Evolutionary conservation across 495 filamentous ascomycete genomes (phyloP).

Genomic region (Hypoxylon cercidicola): DNA sequence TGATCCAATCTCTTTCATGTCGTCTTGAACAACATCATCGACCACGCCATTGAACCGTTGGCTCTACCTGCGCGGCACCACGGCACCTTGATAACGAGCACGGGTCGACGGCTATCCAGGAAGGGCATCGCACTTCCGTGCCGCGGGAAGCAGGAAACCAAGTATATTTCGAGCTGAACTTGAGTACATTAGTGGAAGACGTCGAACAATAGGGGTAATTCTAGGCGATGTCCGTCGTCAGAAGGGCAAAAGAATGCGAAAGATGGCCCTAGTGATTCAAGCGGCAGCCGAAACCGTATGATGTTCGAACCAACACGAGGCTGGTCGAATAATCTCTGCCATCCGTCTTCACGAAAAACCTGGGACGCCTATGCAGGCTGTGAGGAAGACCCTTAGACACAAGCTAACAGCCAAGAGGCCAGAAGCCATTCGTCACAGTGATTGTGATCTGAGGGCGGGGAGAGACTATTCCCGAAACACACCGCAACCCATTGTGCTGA

Average conservation of each 20-base stretch:
- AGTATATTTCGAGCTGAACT: too few relatives aligned
- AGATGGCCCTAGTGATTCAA: background rate
- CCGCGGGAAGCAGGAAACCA: too few relatives aligned
- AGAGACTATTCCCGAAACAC: constrained; percentile 20
- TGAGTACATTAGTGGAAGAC: background rate
- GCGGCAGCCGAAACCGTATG: background rate
- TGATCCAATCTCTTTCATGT: too few relatives aligned
- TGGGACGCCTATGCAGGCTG: background rate
- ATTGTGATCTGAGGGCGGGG: constrained; percentile 3
- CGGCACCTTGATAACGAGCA: too few relatives aligned
- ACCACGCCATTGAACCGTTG: too few relatives aligned
- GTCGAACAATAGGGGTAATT: background rate
- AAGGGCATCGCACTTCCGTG: too few relatives aligned
- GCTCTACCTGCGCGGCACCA: too few relatives aligned
- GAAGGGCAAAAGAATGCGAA: background rate
- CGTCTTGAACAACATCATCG: too few relatives aligned
- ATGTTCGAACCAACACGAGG: background rate
- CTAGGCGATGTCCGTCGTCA: background rate
- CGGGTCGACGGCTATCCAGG: too few relatives aligned
- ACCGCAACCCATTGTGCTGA: constrained; percentile 26
- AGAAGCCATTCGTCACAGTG: constrained; percentile 11
- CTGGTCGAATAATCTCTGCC: background rate
- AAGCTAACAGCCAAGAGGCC: background rate
- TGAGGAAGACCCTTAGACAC: background rate
- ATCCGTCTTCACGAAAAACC: background rate